Evolutionary conservation across 441 rosid genomes (phyloP), one percentile per base, ranked within the genome.

Genomic region (Gossypium aridum): DNA sequence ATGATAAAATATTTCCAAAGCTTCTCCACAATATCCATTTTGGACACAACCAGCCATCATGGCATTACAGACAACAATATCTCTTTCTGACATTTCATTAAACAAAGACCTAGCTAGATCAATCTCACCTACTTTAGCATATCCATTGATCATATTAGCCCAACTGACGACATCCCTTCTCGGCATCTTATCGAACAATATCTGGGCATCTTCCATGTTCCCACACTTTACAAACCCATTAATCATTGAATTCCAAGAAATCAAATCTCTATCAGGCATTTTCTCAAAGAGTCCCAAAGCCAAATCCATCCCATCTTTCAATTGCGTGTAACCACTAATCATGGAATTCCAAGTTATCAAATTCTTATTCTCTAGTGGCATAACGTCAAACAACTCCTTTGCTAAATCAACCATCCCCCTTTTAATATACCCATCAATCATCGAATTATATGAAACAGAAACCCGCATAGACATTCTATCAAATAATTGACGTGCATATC

Each of bases 171-270:
- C 91, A 83, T 88, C 94, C 77, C 78, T 86, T 43, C 65, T 75
- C 1, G 88, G 90, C 85, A 90, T 90, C 65, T 34, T 49, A 70
- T 83, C 80, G 34, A 87, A 88, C 72, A 88, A 79, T 31, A 8
- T 76, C 34, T 45, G 78, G n/a, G 94, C 94, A 56, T 83, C 86
- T 13, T 80, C 80, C 65, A 88, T 82, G 49, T 82, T 87, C 56
- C 87, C 86, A 14, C 84, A 77, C 74, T 80, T 83, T 0, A 85
- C 89, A 77, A 83, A 82, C 51, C 82, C 92, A 80, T 87, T 80
- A 19, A 88, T 84, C 92, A 90, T 71, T 0, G 88, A 84, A 74
- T 90, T 90, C 94, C 91, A 90, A 0, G 92, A 85, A 79, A 90
- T 82, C 85, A 84, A 79, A 51, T 90, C 94, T 80, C 80, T 87